phyloP scores from a whole-genome alignment of 2,329 filamentous ascomycete genomes.

The Claviceps spartinae region DNA sequence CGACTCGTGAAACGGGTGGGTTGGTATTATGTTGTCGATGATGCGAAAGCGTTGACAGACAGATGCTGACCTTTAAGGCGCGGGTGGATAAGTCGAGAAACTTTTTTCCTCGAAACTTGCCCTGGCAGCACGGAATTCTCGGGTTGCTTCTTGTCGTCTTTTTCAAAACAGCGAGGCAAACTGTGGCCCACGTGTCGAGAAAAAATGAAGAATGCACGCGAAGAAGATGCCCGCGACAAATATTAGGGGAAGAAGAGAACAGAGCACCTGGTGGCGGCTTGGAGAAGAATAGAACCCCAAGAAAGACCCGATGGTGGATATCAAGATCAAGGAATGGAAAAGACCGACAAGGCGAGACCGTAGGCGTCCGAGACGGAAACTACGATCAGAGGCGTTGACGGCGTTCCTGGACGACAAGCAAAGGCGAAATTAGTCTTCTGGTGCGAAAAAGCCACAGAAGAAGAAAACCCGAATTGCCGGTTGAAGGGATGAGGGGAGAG shows the following conservation, averaged over 20 bases:
- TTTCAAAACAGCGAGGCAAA: neutral
- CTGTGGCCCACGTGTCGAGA: neutral
- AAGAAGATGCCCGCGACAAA: constrained; percentile 5
- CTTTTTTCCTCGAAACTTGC: constrained; percentile 3
- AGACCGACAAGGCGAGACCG: constrained; percentile 13
- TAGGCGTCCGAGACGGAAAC: constrained; percentile 17
- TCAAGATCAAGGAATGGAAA: constrained; percentile 17
- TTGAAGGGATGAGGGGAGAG: constrained; percentile 15
- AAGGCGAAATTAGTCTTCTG: constrained; percentile 17
- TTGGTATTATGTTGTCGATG: neutral
- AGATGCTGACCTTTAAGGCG: constrained; percentile 1
- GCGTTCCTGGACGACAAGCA: constrained; percentile 12
- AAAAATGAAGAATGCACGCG: constrained; percentile 5
- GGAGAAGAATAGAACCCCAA: constrained; percentile 6
- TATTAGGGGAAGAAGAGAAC: constrained; percentile 1
- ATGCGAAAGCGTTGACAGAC: neutral
- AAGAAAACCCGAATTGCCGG: constrained; percentile 17
- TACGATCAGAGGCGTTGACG: constrained; percentile 19
- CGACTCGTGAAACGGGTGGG: neutral
- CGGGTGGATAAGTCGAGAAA: constrained; percentile 3
- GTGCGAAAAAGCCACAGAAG: constrained; percentile 18
- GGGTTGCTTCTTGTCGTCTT: neutral
- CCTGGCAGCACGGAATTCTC: constrained; percentile 2
- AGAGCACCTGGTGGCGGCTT: constrained; percentile 11
- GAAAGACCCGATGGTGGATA: no score